Conservation (phyloP, 768 basidiomycete species). For the Inosperma sp. region DNA sequence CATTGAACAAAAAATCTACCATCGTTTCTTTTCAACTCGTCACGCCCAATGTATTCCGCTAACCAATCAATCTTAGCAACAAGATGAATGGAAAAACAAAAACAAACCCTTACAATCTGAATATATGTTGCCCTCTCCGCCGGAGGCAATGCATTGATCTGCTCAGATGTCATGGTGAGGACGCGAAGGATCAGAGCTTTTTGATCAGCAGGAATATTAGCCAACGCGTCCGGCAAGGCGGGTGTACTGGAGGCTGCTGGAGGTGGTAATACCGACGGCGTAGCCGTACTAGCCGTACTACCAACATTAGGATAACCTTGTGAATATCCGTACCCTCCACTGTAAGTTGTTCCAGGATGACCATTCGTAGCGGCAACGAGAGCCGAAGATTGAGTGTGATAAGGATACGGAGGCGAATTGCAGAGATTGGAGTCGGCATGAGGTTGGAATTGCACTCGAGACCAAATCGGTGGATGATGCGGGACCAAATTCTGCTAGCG, state of each 20-base stretch:
- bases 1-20: too few relatives aligned
- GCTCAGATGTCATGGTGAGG: constrained; percentile 76
- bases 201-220: constrained; percentile 62
- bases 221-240: constrained; percentile 47
- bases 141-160: constrained; percentile 71
- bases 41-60: constrained; percentile 41
- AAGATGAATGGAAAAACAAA: constrained; percentile 1
- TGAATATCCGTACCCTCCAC: constrained; percentile 14
- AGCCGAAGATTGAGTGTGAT: constrained; percentile 11
- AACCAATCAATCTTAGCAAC: neutral
- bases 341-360: constrained; percentile 8
- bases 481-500: constrained; percentile 48
- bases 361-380: neutral
- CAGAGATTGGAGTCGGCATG: constrained; percentile 36
- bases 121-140: constrained; percentile 72
- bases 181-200: constrained; percentile 79
- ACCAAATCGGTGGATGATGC: constrained; percentile 1
- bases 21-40: too few relatives aligned
- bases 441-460: constrained; percentile 16
- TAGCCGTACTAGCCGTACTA: neutral
- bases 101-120: constrained; percentile 60
- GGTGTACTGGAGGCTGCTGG: constrained; percentile 26
- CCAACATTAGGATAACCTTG: constrained; percentile 10
- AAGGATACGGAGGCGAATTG: constrained; percentile 33
- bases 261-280: neutral